Evolutionary conservation across 345 rosid genomes (phyloP), one percentile per base, ranked within the genome.

Genomic region (Syzygium aqueum): DNA sequence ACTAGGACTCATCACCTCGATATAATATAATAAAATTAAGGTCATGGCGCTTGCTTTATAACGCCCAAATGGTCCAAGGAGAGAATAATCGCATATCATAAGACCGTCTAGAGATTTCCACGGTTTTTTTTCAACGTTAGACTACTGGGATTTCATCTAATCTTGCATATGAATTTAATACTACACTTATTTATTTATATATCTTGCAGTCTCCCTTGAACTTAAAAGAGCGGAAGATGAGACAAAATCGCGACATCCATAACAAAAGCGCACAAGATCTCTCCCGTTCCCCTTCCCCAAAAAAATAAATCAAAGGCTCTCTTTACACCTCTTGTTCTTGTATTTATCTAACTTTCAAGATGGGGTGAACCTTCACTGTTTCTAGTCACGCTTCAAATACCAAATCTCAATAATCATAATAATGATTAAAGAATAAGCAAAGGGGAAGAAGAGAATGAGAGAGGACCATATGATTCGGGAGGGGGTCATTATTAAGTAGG

Each of bases 401-500:
- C 3, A 19, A 73, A 73, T 33, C 80, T 33, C 80, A 73, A 19
- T 73, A 33, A 73, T 33, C 80, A 73, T 33, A 23, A 73, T 33
- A 73, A 73, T 73, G 46, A 73, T 73, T 73, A 73, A 73, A 40
- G 80, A 73, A 73, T 73, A 73, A 73, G 80, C 51, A 59, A 59
- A 59, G 77, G 52, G 37, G 61, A 8, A 49, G 51, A 16, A 13
- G 61, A 59, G 61, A 46, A 85, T 19, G 87, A 37, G 80, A 57
- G 56, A 22, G 51, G 13, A 78, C 23, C 53, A 11, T 33, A 87
- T 37, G 37, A 28, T 52, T 53, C 53, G n/a, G 77, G 25, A 25
- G n/a, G 90, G 89, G 90, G 90, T 88, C 89, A 91, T 90, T 91
- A 90, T 90, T 90, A 90, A 92, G 93, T 82, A 91, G 78, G 90